phyloP scores from a whole-genome alignment of 805 yeast genomes.

The Tetrapisispora iriomotensis region DNA sequence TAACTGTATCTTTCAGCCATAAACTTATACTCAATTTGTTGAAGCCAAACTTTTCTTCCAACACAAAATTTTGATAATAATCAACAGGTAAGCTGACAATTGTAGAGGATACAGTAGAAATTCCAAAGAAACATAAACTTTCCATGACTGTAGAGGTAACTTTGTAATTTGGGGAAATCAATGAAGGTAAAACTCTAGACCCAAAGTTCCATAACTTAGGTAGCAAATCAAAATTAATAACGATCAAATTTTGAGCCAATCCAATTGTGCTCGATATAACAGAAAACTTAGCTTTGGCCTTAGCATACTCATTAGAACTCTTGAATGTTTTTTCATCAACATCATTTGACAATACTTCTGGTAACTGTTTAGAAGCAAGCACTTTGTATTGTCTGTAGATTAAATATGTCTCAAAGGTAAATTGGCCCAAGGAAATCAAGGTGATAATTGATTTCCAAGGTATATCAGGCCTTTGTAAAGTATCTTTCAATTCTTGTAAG shows the following conservation, averaged over 20 bases:
- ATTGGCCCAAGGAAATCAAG: slow-evolving; percentile 68
- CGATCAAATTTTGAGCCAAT: slow-evolving; percentile 45
- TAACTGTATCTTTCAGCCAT: slow-evolving; percentile 67
- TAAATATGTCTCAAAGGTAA: slow-evolving; percentile 62
- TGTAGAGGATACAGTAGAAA: slow-evolving; percentile 41
- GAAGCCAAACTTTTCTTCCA: slow-evolving; percentile 90
- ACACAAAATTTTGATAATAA: slow-evolving; percentile 71
- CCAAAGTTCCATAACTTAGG: slow-evolving; percentile 60
- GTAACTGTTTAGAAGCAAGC: slow-evolving; percentile 45
- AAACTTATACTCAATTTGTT: slow-evolving; percentile 71
- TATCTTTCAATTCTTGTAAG: slow-evolving; percentile 28
- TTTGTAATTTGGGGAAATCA: no score
- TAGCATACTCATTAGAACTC: slow-evolving; percentile 68
- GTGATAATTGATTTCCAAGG: slow-evolving; percentile 74
- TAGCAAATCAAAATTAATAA: slow-evolving; percentile 51
- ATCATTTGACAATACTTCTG: slow-evolving; percentile 56
- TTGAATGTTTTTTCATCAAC: slow-evolving; percentile 64
- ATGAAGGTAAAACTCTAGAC: no score
- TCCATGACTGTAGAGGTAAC: slow-evolving; percentile 56
- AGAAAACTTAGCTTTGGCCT: slow-evolving; percentile 67
- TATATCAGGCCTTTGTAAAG: slow-evolving; percentile 56
- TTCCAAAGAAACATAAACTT: slow-evolving; percentile 54
- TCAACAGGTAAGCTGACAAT: slow-evolving; percentile 56
- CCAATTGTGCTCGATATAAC: slow-evolving; percentile 44
- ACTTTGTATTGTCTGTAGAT: slow-evolving; percentile 69